Evolutionary conservation across 2,329 filamentous ascomycete genomes (phyloP).

Genomic region (Teratosphaeria epicoccoides): DNA sequence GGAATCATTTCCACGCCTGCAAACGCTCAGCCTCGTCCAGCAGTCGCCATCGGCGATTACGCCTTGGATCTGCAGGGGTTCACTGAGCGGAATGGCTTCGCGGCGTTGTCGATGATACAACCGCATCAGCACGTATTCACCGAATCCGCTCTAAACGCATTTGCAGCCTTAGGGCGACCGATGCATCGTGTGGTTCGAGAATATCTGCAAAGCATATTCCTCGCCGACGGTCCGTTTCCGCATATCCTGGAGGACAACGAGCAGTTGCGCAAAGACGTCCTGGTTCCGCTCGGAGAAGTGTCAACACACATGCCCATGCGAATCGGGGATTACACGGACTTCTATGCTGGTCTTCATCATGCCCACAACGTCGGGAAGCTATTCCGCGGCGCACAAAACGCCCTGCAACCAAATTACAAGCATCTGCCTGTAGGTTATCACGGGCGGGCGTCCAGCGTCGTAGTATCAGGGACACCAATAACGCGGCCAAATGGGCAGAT

Average conservation of each 20-base stretch:
- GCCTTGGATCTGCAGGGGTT: conserved; percentile 60
- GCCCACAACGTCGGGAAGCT: conserved; percentile 59
- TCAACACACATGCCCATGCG: conserved; percentile 62
- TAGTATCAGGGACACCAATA: conserved; percentile 63
- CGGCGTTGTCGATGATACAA: conserved; percentile 45
- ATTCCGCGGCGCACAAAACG: conserved; percentile 62
- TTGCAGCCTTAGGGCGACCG: conserved; percentile 59
- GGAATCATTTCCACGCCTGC: conserved; percentile 62
- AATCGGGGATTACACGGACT: conserved; percentile 70
- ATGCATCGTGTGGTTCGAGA: conserved; percentile 58
- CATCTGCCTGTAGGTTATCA: conserved; percentile 76
- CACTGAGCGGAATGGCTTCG: conserved; percentile 48
- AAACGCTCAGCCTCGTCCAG: conserved; percentile 49
- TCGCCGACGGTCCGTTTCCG: conserved; percentile 47
- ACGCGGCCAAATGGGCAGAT: conserved; percentile 68
- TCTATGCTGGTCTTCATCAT: conserved; percentile 72
- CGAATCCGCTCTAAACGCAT: conserved; percentile 57
- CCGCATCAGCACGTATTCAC: conserved; percentile 52
- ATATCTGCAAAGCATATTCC: conserved; percentile 58
- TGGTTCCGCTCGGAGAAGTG: conserved; percentile 50
- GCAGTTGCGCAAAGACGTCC: conserved; percentile 43
- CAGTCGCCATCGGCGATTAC: conserved; percentile 61
- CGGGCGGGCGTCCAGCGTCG: conserved; percentile 63
- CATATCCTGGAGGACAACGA: conserved; percentile 53
- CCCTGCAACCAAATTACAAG: conserved; percentile 70